Base-by-base conservation (phyloP, 2,329 filamentous ascomycete species). In the Aspergillus pseudonomiae region DNA sequence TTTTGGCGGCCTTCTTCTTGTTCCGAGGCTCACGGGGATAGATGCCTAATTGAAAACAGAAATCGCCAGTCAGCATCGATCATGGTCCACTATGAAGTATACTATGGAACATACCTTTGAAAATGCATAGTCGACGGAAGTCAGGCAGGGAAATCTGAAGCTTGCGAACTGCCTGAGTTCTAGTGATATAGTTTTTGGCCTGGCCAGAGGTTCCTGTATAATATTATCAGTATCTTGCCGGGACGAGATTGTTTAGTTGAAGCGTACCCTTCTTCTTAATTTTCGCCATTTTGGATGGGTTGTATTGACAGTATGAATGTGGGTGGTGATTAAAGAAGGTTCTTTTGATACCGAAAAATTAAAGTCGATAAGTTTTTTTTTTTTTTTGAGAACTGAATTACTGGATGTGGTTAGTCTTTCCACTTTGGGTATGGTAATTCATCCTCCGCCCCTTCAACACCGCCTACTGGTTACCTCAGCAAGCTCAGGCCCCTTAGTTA, bases 121-220 rank as follows among this genome's bases (percentile, higher is more conserved):
- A 99, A 80, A 99, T 99, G 83, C 95, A 99, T 77, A 99, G 86
- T 82, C 96, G 91, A 82, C 95, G 90, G 83, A 99, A 99, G 82
- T 99, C 95, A 70, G 94, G 93, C 62, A 99, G 88, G 75, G 92
- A 97, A 80, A 99, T 91, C 82, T 99, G 95, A 67, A 99, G 89
- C 84, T 98, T 99, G 80, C 94, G 93, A 73, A 99, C 93, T 53
- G 95, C 95, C 83, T 97, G 93, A 48, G 94, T 97, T 79, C 95
- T 88, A 63, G 95, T 99, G 73, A 99, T 93, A 84, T 94, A 99
- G 86, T 99, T 99, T 83, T 95, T 97, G 83, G 94, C 93, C 79
- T 93, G 91, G 79, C 95, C 95, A 77, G 94, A 86, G 78, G 91
- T 89, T 77, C 94, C 88, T 90, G 70, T 57, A 45, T 64, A 32